Percentiles rank a stretch among this genome's conserved stretches.
Evolutionary conservation across 305 asterid species (phyloP).

Genomic region (Solanum chacoense): DNA sequence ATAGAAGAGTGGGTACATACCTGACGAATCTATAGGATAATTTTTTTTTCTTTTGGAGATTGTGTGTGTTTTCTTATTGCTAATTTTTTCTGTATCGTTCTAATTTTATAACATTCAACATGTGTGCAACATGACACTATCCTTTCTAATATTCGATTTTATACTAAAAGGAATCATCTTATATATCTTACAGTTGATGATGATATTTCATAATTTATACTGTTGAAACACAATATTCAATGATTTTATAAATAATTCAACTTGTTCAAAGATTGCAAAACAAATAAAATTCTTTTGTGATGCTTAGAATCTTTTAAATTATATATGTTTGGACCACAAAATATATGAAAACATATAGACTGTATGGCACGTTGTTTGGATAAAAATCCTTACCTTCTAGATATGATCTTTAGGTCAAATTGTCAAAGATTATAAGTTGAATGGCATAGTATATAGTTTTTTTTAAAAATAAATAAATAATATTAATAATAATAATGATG

Average conservation of each 20-base stretch:
- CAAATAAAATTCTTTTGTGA: neutral
- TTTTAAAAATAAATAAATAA: neutral
- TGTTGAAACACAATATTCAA: neutral
- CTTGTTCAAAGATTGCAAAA: neutral
- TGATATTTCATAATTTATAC: neutral
- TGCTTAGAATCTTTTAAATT: neutral
- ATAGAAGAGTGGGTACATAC: neutral
- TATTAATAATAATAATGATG: neutral
- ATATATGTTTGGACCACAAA: neutral
- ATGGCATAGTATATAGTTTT: neutral
- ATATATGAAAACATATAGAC: neutral
- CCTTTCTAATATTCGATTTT: neutral
- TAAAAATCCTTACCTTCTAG: constrained; percentile 2
- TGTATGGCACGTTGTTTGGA: neutral
- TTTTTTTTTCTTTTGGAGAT: neutral
- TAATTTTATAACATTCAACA: neutral
- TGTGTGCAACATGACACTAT: neutral
- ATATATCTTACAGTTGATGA: neutral
- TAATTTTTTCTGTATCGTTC: neutral
- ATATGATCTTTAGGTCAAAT: constrained; percentile 20
- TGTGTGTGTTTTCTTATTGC: neutral
- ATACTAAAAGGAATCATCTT: neutral
- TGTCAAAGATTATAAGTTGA: constrained; percentile 41
- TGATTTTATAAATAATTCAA: neutral
- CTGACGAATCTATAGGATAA: neutral